phyloP scores from a whole-genome alignment of 1,284 basidiomycete species.

The Spongiforma sp. region DNA sequence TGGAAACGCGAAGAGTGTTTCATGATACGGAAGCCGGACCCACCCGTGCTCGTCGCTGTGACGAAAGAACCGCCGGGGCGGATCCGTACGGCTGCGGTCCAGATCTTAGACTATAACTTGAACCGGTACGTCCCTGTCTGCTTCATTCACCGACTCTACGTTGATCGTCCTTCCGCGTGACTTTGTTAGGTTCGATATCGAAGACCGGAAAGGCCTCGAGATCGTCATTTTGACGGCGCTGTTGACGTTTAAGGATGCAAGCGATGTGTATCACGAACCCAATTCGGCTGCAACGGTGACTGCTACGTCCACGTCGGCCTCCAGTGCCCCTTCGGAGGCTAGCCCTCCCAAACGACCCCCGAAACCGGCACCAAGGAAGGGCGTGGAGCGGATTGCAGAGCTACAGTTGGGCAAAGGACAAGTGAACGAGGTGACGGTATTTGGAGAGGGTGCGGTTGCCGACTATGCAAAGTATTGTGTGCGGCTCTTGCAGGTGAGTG shows the following conservation, averaged over 20 bases:
- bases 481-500: slow-evolving; percentile 60
- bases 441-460: slow-evolving; percentile 63
- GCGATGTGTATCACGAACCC: slow-evolving; percentile 57
- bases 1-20: slow-evolving; percentile 85
- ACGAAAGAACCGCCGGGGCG: slow-evolving; percentile 76
- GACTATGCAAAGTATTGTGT: slow-evolving; percentile 76
- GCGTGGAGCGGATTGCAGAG: slow-evolving; percentile 70
- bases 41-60: slow-evolving; percentile 79
- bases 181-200: slow-evolving; percentile 72
- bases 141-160: not conserved
- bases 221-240: slow-evolving; percentile 79
- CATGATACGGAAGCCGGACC: slow-evolving; percentile 84
- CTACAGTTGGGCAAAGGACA: slow-evolving; percentile 66
- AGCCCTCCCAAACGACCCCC: slow-evolving; percentile 55
- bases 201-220: slow-evolving; percentile 83
- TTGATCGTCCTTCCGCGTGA: not conserved
- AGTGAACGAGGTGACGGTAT: slow-evolving; percentile 75
- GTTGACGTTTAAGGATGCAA: slow-evolving; percentile 76
- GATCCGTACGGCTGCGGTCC: slow-evolving; percentile 69
- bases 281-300: slow-evolving; percentile 11
- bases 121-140: slow-evolving; percentile 53
- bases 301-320: not conserved
- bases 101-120: slow-evolving; percentile 87
- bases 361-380: slow-evolving; percentile 64
- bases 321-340: not conserved